Evolutionary conservation across 805 yeast species (phyloP).

Genomic region (Kazachstania viticola): DNA sequence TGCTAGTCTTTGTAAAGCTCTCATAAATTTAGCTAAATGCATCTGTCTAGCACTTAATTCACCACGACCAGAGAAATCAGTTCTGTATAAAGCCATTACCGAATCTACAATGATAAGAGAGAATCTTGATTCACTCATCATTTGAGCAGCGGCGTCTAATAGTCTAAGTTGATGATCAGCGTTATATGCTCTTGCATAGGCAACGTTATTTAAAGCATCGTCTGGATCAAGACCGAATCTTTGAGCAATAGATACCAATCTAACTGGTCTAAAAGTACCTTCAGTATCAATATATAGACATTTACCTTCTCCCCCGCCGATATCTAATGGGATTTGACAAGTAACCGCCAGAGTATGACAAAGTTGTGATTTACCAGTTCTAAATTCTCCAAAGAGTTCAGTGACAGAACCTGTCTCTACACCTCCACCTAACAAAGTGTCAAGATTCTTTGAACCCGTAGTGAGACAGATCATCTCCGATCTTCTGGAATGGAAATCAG

Average conservation of each 20-base stretch:
- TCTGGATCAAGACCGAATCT: conserved; percentile 86
- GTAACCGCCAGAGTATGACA: conserved; percentile 96
- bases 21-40: conserved; percentile 87
- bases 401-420: conserved; percentile 95
- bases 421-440: conserved; percentile 91
- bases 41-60: conserved; percentile 90
- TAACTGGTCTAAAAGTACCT: conserved; percentile 89
- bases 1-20: conserved; percentile 83
- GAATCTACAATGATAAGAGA: conserved; percentile 90
- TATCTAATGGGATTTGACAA: conserved; percentile 89
- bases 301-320: conserved; percentile 98
- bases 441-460: conserved; percentile 90
- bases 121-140: conserved; percentile 93
- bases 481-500: conserved; percentile 83
- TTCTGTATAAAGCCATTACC: conserved; percentile 90
- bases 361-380: conserved; percentile 94
- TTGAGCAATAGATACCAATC: conserved; percentile 81
- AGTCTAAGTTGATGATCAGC: conserved; percentile 91
- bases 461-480: conserved; percentile 86
- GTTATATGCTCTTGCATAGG: conserved; percentile 93
- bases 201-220: conserved; percentile 93
- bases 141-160: conserved; percentile 78
- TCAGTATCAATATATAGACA: conserved; percentile 94
- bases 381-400: conserved; percentile 91
- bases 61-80: conserved; percentile 92